phyloP scores from a whole-genome alignment of 495 filamentous ascomycete genomes.

The Penicillium samsonianum region DNA sequence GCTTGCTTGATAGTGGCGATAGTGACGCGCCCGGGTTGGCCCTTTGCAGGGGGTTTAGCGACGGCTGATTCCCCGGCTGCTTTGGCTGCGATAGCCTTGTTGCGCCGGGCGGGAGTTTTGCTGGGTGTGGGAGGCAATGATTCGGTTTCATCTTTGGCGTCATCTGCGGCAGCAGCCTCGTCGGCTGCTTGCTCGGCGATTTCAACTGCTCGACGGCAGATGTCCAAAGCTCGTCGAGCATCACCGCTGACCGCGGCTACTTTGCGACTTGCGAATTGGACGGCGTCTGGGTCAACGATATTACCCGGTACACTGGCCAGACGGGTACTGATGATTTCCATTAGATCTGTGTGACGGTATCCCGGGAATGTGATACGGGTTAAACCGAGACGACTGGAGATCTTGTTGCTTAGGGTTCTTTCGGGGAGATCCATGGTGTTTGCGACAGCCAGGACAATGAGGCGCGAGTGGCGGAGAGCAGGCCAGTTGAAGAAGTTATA shows the following conservation, averaged over 20 bases:
- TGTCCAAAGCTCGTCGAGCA: constrained; percentile 88
- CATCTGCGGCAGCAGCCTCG: constrained; percentile 33
- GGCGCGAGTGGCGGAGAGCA: constrained; percentile 80
- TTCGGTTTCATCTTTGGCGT: constrained; percentile 34
- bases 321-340: constrained; percentile 91
- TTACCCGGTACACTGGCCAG: constrained; percentile 83
- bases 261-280: constrained; percentile 95
- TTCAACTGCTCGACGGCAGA: constrained; percentile 93
- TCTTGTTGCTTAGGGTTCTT: constrained; percentile 95
- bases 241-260: constrained; percentile 96
- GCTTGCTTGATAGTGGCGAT: constrained; percentile 91
- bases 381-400: constrained; percentile 85
- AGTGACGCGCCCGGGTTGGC: constrained; percentile 65
- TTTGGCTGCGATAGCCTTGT: constrained; percentile 28
- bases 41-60: constrained; percentile 26
- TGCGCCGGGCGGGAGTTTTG: constrained; percentile 42
- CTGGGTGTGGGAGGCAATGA: constrained; percentile 47
- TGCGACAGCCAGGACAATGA: constrained; percentile 95
- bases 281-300: constrained; percentile 88
- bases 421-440: constrained; percentile 99
- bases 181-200: constrained; percentile 76
- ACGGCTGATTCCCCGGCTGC: constrained; percentile 11
- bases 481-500: constrained; percentile 99
- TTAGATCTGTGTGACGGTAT: constrained; percentile 96
- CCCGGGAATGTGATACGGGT: constrained; percentile 95